Evolutionary conservation across 768 basidiomycete species (phyloP), one percentile per base, ranked within the genome.

Genomic region (Tricholoma furcatifolium): DNA sequence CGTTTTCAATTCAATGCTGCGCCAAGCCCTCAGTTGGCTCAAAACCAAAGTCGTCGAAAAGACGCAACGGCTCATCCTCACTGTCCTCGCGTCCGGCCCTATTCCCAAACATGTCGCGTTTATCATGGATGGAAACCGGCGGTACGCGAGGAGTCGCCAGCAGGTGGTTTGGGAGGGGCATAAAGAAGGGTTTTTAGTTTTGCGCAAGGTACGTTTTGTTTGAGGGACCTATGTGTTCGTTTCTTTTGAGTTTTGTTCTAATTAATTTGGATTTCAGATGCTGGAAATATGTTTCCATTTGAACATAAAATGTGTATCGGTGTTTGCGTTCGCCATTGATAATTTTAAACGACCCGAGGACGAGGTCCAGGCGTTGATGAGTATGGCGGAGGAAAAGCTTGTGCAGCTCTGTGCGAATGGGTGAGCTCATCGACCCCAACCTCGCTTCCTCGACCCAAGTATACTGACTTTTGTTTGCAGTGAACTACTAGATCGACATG

Each of bases 281-380:
- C 73, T 98, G 15, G 91, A 94, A 66, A 77, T 94, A 24, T 95
- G 95, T 61, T 72, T 96, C 18, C 74, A 79, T 1, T 78, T 99
- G n/a, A 73, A 83, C 11, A 78, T 99, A 43, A 78, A 74, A 54
- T 93, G 88, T 54, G 93, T 98, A 21, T 87, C 92, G 2, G 91
- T 88, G n/a, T 99, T 96, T 62, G 93, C 93, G n/a, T 99, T 99
- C 70, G 83, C 94, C 1, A 93, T 98, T 55, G 96, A 98, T 62
- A 99, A 98, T 71, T 98, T 98, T 73, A 91, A 91, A 56, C 81
- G 97, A 18, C 79, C 88, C 1, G 74, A 81, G 49, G 86, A 87
- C 4, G 97, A 99, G 67, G 93, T 99, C 1, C 83, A 88, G 21
- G 83, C 84, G 2, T 76, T 98, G 60, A 93, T 99, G 93, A 67